Evolutionary conservation across 306 rosid genomes (phyloP).

Genomic region (Casuarina equisetifolia): DNA sequence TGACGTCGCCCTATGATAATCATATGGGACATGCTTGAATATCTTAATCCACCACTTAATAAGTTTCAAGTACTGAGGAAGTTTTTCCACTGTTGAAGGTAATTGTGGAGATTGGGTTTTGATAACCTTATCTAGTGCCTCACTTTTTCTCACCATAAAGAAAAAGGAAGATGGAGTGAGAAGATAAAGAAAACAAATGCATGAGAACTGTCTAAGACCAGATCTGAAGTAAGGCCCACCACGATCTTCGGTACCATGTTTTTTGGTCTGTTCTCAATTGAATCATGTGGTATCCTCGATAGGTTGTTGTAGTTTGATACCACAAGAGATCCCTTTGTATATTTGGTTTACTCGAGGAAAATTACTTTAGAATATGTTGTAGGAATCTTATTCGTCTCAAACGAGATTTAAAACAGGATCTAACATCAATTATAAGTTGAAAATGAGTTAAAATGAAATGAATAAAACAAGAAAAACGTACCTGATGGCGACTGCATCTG

Average conservation of each 20-base stretch:
- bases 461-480: too few relatives aligned
- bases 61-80: background rate
- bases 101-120: background rate
- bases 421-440: too few relatives aligned
- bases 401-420: too few relatives aligned
- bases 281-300: slow-evolving; percentile 16
- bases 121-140: background rate
- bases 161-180: background rate
- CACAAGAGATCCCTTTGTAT: background rate
- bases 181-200: background rate
- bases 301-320: background rate
- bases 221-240: background rate
- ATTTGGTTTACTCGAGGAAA: background rate
- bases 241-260: slow-evolving; percentile 12
- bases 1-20: background rate
- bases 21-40: background rate
- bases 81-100: background rate
- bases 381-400: too few relatives aligned
- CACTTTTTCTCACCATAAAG: background rate
- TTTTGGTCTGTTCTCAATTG: slow-evolving; percentile 8
- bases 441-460: too few relatives aligned
- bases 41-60: background rate
- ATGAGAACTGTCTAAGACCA: slow-evolving; percentile 4
- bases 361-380: too few relatives aligned
- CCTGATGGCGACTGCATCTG: too few relatives aligned